A percentile compares a stretch with the other conserved stretches of the same genome.
phyloP scores from a whole-genome alignment of 371 early-diverging fungal genomes.

The Mucor piriformis region DNA sequence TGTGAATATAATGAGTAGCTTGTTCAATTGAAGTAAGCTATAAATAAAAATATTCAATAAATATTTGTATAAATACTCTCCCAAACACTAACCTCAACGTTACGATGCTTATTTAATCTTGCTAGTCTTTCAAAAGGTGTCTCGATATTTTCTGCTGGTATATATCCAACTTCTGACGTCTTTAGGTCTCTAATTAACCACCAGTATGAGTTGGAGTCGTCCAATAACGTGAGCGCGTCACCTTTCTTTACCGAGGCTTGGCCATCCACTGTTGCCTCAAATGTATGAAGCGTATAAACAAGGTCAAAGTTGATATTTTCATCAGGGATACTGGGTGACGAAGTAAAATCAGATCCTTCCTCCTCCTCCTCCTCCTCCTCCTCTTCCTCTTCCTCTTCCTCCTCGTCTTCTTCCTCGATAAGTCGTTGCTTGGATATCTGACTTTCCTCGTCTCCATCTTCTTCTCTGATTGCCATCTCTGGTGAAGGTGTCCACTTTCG shows the following conservation, averaged over 20 bases:
- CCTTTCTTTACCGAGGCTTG: conserved; percentile 88
- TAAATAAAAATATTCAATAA: background rate
- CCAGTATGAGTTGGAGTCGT: conserved; percentile 93
- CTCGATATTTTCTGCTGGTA: conserved; percentile 93
- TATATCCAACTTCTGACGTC: conserved; percentile 86
- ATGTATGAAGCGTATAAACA: conserved; percentile 90
- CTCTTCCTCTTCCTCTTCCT: conserved; percentile 19
- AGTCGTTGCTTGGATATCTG: background rate
- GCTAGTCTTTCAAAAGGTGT: conserved; percentile 89
- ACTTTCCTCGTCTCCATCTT: conserved; percentile 15
- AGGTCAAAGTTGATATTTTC: conserved; percentile 41
- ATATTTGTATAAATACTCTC: background rate
- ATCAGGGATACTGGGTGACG: conserved; percentile 37
- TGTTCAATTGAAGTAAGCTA: conserved; percentile 30
- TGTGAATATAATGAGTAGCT: conserved; percentile 22
- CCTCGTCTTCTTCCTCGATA: conserved; percentile 10
- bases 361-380: conserved; percentile 23
- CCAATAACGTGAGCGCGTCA: conserved; percentile 82
- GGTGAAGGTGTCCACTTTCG: conserved; percentile 28
- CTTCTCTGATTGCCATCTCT: conserved; percentile 22
- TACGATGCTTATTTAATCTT: conserved; percentile 85
- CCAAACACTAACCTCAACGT: conserved; percentile 50
- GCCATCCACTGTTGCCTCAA: conserved; percentile 90
- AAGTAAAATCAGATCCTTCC: conserved; percentile 29
- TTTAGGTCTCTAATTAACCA: conserved; percentile 89